A percentile compares a stretch with the other conserved stretches of the same genome.
These are phyloP conservation scores for Cinchona pubescens DNA, from an alignment of 257 asterid genomes.

Conservation along the genomic window DNA sequence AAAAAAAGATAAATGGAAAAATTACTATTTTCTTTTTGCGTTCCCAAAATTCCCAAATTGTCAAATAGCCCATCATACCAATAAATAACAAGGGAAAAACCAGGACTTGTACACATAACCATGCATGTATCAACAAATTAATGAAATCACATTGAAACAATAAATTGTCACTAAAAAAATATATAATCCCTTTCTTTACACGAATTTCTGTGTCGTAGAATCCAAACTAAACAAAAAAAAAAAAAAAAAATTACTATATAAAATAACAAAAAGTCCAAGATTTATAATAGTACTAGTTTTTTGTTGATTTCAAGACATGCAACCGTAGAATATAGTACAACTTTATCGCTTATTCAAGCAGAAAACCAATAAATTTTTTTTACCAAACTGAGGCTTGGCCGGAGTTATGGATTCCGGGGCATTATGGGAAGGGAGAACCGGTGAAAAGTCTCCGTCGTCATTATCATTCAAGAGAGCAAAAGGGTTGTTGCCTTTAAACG, in stretches of 20 bases:
- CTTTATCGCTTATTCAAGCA: neutral
- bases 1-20: no score
- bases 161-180: no score
- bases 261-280: neutral
- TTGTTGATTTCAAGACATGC: neutral
- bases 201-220: neutral
- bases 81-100: neutral
- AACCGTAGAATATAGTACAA: neutral
- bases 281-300: no score
- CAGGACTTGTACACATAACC: neutral
- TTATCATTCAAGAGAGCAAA: constrained; percentile 9
- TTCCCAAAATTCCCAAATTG: neutral
- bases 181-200: neutral
- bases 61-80: neutral
- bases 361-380: neutral
- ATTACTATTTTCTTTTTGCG: no score
- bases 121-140: neutral
- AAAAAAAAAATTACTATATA: no score
- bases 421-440: neutral
- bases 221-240: neutral
- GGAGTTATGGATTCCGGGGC: neutral
- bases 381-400: neutral
- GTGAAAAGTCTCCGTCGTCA: constrained; percentile 6
- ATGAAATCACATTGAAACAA: neutral
- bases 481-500: neutral